Conservation (phyloP, 495 filamentous ascomycete genomes). For the Neurospora sp. region DNA sequence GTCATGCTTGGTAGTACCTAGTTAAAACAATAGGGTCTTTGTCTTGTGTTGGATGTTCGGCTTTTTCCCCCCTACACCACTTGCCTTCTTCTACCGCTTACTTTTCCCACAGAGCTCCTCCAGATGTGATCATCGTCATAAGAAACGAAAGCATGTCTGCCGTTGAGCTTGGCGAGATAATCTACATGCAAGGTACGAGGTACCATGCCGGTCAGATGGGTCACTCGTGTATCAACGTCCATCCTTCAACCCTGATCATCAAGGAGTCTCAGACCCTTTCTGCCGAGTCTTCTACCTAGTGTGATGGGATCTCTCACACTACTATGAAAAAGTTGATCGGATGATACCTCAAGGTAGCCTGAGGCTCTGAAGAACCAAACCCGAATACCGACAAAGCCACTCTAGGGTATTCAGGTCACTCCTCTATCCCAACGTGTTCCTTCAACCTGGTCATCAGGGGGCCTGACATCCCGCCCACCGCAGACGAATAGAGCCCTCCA, state of each 20-base stretch:
- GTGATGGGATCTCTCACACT: neutral
- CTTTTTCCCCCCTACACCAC: too few species aligned
- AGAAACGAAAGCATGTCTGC: neutral
- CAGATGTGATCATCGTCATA: neutral
- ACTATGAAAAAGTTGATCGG: neutral
- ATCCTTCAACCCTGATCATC: neutral
- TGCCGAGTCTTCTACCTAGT: neutral
- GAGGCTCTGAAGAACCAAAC: neutral
- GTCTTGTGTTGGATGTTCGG: too few species aligned
- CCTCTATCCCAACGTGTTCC: neutral
- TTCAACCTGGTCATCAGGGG: neutral
- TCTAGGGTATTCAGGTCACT: neutral
- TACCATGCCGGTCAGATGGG: neutral
- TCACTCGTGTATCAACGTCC: neutral
- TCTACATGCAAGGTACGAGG: neutral
- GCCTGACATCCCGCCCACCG: neutral
- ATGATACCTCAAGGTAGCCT: neutral
- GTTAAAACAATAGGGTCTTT: too few species aligned
- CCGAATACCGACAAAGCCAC: neutral
- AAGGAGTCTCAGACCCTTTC: neutral
- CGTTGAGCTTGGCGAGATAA: neutral
- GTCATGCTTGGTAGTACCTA: too few species aligned
- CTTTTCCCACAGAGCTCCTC: neutral
- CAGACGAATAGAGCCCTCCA: too few species aligned
- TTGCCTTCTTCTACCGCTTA: neutral